Evolutionary conservation across 306 rosid genomes (phyloP).

Genomic region (Datisca glomerata): DNA sequence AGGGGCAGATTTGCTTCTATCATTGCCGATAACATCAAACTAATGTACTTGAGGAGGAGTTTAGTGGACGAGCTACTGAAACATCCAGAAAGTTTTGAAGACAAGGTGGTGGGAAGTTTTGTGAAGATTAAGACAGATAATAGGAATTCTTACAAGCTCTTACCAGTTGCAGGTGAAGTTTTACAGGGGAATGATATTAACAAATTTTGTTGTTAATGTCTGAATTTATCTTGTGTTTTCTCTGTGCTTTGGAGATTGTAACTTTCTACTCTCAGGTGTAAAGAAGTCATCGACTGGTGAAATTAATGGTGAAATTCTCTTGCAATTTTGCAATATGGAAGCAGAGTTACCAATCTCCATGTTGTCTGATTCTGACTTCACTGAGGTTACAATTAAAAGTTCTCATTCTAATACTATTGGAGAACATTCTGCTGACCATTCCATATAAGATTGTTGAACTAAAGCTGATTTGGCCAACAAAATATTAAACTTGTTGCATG

Average conservation of each 20-base stretch:
- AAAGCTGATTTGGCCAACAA: neutral
- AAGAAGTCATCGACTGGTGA: slow-evolving; percentile 8
- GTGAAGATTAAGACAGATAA: slow-evolving; percentile 22
- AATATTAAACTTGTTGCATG: slow-evolving; percentile 7
- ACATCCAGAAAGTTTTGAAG: slow-evolving; percentile 27
- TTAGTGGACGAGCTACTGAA: slow-evolving; percentile 37
- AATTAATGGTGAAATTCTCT: slow-evolving; percentile 15
- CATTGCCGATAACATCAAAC: slow-evolving; percentile 26
- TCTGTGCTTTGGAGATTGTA: neutral
- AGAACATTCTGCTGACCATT: too few species aligned
- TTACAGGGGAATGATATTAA: too few species aligned
- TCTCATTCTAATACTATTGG: neutral
- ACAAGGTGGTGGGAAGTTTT: slow-evolving; percentile 41
- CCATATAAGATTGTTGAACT: neutral
- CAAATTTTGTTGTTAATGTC: neutral
- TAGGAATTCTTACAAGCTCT: slow-evolving; percentile 15
- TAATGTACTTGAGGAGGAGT: slow-evolving; percentile 43
- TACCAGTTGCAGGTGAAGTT: slow-evolving; percentile 21
- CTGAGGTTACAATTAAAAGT: slow-evolving; percentile 32
- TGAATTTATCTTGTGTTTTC: neutral
- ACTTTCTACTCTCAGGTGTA: slow-evolving; percentile 36
- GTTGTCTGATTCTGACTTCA: slow-evolving; percentile 58
- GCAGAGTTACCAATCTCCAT: slow-evolving; percentile 25
- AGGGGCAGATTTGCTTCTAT: slow-evolving; percentile 30
- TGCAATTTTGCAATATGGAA: slow-evolving; percentile 37